A percentile compares a stretch with the other conserved stretches of the same genome.
These are phyloP conservation scores for Protomyces lactucae-debilis DNA, from an alignment of 1,139 yeast genomes.

Conservation along the genomic window DNA sequence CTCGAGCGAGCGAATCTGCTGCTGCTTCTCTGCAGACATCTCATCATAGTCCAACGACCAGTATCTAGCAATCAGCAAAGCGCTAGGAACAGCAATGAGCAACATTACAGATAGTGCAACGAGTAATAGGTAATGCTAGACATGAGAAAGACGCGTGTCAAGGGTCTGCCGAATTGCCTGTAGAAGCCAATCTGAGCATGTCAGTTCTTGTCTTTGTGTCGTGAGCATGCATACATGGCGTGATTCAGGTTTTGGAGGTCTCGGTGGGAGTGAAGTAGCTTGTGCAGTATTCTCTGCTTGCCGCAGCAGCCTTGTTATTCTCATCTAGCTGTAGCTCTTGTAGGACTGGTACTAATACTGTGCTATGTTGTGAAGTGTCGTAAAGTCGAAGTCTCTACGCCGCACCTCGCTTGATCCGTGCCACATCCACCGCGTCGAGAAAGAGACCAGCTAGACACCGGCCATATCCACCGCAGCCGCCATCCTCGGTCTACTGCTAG, in stretches of 20 bases:
- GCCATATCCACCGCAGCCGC: too few species aligned
- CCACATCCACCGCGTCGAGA: too few species aligned
- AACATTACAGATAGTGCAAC: slow-evolving; percentile 9
- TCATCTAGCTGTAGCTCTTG: not conserved
- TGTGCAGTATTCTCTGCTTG: not conserved
- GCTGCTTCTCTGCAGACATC: slow-evolving; percentile 12
- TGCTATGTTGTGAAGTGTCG: too few species aligned
- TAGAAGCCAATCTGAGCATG: slow-evolving; percentile 15
- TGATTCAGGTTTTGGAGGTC: not conserved
- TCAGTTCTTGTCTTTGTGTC: not conserved
- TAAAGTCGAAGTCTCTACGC: too few species aligned
- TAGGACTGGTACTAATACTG: too few species aligned
- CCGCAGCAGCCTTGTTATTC: not conserved
- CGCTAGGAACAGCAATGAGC: too few species aligned
- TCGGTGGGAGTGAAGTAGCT: not conserved
- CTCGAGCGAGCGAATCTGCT: slow-evolving; percentile 4
- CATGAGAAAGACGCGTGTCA: slow-evolving; percentile 21
- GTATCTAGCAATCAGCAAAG: slow-evolving; percentile 5
- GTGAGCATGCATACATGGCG: not conserved
- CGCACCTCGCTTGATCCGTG: too few species aligned
- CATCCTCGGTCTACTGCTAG: too few species aligned
- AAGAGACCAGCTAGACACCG: too few species aligned
- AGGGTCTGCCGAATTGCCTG: slow-evolving; percentile 16
- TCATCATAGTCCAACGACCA: slow-evolving; percentile 24
- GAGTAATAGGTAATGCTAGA: slow-evolving; percentile 24